Conservation (phyloP, 768 basidiomycete species). For the Cytidiella melzeri region DNA sequence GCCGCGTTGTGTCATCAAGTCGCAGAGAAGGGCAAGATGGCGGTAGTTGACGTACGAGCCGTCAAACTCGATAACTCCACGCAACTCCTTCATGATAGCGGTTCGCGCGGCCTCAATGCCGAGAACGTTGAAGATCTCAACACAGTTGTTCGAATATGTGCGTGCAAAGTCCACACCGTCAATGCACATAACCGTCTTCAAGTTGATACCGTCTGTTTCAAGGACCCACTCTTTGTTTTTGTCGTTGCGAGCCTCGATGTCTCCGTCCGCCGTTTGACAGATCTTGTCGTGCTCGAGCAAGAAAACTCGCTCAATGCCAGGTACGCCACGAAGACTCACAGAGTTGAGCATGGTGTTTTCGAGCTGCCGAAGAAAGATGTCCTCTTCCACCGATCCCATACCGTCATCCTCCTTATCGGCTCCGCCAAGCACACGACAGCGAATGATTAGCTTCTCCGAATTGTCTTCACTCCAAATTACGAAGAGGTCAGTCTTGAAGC, state of each 20-base stretch:
- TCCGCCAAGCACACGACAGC: constrained; percentile 86
- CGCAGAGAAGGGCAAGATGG: constrained; percentile 92
- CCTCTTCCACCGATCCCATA: constrained; percentile 75
- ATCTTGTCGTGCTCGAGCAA: constrained; percentile 84
- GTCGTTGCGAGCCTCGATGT: constrained; percentile 44
- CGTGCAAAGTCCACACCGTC: constrained; percentile 91
- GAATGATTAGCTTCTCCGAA: constrained; percentile 94
- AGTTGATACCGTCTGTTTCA: constrained; percentile 95
- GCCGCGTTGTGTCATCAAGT: constrained; percentile 97
- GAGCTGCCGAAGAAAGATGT: constrained; percentile 91
- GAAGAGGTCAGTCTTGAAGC: constrained; percentile 92
- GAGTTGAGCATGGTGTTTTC: constrained; percentile 97
- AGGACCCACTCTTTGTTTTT: constrained; percentile 94
- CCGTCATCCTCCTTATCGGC: constrained; percentile 84
- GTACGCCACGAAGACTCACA: constrained; percentile 91
- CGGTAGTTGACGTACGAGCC: constrained; percentile 99
- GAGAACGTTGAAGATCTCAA: constrained; percentile 89
- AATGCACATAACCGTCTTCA: constrained; percentile 92
- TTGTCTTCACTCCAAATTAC: constrained; percentile 99
- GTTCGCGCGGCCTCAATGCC: constrained; percentile 97
- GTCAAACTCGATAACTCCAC: constrained; percentile 96
- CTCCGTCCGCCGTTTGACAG: constrained; percentile 55
- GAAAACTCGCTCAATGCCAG: constrained; percentile 88
- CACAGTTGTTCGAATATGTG: constrained; percentile 96
- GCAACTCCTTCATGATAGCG: constrained; percentile 89